Evolutionary conservation across 768 basidiomycete genomes (phyloP), one percentile per base, ranked within the genome.

Genomic region (Mycena polygramma): DNA sequence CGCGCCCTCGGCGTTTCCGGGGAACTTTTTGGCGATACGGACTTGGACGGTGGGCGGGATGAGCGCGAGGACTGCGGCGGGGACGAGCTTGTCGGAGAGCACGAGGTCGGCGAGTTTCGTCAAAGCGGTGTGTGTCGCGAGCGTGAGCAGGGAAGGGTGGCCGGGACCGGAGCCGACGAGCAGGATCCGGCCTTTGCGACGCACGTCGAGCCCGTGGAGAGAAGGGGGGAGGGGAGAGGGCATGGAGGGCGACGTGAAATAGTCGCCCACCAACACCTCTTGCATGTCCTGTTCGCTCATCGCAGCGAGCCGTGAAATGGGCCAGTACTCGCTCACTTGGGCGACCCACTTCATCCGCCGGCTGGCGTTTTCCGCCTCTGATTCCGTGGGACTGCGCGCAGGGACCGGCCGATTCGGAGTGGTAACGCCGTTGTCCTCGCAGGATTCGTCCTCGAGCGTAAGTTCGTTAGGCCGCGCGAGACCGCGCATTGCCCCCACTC

Each of bases 291-390:
- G 76, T 46, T 87, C 84, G 20, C 89, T 83, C 87, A 98, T 87
- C 13, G 81, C 79, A 0, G 94, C 91, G 10, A 98, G 87, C 49
- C 88, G 89, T 14, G 92, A 86, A 57, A 96, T 84, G 0, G 95
- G 92, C 94, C 96, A 98, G 79, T 98, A 98, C 78, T 98, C 97
- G 85, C 95, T 97, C 74, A 99, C 89, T 78, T 98, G 97, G 0
- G 95, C 91, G 4, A 98, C 92, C 95, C 96, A 98, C 79, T 92
- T 90, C 89, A 98, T 94, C 19, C 93, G 85, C 39, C 96, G 85
- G 66, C 81, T 84, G 61, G 87, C 82, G 30, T 78, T 82, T 71
- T 92, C 92, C 2, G 72, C 51, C 10, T 74, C 79, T 5, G 80
- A 84, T 78, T 86, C 84, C 36, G 78, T 75, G 3, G 63, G 60